Conservation (phyloP, 179 eudicot genomes). For the Silene vulgaris region DNA sequence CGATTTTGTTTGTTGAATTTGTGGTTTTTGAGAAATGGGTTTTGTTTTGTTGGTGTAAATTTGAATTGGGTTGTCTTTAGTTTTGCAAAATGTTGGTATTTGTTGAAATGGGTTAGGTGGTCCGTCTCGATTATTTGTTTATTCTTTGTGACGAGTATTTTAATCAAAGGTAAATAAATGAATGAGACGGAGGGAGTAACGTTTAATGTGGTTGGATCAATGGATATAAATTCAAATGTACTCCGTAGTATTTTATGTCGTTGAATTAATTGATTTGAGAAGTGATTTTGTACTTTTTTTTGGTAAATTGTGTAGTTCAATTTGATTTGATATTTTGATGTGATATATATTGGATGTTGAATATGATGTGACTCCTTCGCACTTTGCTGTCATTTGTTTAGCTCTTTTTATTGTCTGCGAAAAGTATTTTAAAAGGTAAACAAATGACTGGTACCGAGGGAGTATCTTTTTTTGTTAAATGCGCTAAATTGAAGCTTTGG, state of each 20-base stretch:
- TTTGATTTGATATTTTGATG: neutral
- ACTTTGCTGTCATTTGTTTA: too few species aligned
- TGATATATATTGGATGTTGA: too few species aligned
- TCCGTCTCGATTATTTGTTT: too few species aligned
- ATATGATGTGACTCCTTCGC: too few species aligned
- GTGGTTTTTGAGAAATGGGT: constrained; percentile 10
- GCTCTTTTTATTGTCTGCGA: too few species aligned
- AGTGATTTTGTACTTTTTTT: constrained; percentile 18
- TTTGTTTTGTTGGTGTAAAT: neutral
- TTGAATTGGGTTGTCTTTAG: neutral
- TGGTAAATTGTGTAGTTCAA: neutral
- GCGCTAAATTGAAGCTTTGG: too few species aligned
- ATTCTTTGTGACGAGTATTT: neutral
- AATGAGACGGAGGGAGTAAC: too few species aligned
- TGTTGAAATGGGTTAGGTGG: too few species aligned
- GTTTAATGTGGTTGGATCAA: neutral
- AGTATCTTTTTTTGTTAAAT: too few species aligned
- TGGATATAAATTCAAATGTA: neutral
- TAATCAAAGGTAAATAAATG: too few species aligned
- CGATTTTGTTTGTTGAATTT: neutral
- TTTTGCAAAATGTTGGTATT: neutral
- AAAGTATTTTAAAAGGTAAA: too few species aligned
- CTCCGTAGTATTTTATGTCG: neutral
- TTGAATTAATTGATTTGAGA: constrained; percentile 5
- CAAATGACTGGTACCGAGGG: too few species aligned